These are phyloP conservation scores for Carex scoparia DNA, from an alignment of 176 grass and related monocot genomes.

Conservation along the genomic window DNA sequence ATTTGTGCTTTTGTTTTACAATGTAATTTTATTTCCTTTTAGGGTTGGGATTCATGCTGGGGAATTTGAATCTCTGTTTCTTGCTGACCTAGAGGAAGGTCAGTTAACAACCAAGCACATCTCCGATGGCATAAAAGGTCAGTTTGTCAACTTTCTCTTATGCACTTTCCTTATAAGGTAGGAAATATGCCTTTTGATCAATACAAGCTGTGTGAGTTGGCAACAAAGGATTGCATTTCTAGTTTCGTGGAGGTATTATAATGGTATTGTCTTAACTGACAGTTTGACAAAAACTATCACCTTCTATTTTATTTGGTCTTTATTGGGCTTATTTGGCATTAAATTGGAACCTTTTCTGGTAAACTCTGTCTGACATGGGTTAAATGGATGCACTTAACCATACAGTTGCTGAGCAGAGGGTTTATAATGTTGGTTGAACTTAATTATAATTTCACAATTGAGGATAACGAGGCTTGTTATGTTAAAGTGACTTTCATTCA, in stretches of 20 bases:
- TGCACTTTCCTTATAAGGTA: conserved; percentile 7
- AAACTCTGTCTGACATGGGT: neutral
- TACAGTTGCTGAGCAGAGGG: neutral
- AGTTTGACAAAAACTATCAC: neutral
- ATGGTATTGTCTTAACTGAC: neutral
- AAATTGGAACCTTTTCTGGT: neutral
- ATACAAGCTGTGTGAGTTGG: too few relatives aligned
- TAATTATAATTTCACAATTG: neutral
- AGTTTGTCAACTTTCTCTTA: conserved; percentile 22
- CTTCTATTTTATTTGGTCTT: neutral
- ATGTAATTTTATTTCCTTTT: conserved; percentile 12
- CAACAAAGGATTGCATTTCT: too few relatives aligned
- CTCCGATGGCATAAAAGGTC: conserved; percentile 69
- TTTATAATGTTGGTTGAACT: neutral
- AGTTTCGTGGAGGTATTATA: too few relatives aligned
- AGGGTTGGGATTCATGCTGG: conserved; percentile 57
- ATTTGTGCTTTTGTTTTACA: neutral
- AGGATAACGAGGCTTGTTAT: neutral
- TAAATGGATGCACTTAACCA: neutral
- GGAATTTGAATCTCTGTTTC: conserved; percentile 69
- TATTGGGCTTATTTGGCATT: neutral
- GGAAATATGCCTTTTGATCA: too few relatives aligned
- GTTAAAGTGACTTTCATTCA: neutral
- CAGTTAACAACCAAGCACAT: conserved; percentile 42
- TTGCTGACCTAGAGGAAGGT: conserved; percentile 70